These are phyloP conservation scores for Candida gorgasii DNA, from an alignment of 805 yeast species.

Conservation along the genomic window DNA sequence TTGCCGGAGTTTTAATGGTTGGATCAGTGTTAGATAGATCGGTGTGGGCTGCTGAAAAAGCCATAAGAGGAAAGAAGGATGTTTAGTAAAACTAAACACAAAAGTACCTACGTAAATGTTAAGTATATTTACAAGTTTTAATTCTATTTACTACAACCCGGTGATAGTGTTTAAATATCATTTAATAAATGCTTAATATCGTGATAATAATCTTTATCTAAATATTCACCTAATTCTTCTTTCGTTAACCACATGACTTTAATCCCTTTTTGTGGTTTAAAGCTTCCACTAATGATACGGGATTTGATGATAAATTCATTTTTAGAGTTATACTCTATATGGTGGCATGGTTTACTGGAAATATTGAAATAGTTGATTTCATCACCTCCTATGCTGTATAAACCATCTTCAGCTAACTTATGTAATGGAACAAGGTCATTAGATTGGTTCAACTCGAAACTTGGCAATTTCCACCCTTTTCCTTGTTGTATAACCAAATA, in stretches of 20 bases:
- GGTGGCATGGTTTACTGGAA: constrained; percentile 84
- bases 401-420: constrained; percentile 70
- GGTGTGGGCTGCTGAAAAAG: constrained; percentile 85
- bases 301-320: constrained; percentile 78
- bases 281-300: constrained; percentile 83
- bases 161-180: constrained; percentile 26
- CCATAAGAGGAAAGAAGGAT: constrained; percentile 66
- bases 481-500: constrained; percentile 63
- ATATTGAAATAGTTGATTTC: constrained; percentile 84
- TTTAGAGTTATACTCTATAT: constrained; percentile 45
- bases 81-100: constrained; percentile 20
- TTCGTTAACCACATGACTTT: constrained; percentile 83
- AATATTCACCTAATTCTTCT: constrained; percentile 65
- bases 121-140: constrained; percentile 5
- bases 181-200: constrained; percentile 53
- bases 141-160: neutral
- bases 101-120: constrained; percentile 3
- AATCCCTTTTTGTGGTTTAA: constrained; percentile 42
- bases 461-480: constrained; percentile 78
- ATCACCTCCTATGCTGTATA: constrained; percentile 71
- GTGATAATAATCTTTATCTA: constrained; percentile 55
- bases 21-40: constrained; percentile 88
- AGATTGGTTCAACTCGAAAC: constrained; percentile 41
- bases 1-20: constrained; percentile 92
- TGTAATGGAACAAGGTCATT: constrained; percentile 57